phyloP scores from a whole-genome alignment of 2,329 filamentous ascomycete species.

The Fusarium citri region DNA sequence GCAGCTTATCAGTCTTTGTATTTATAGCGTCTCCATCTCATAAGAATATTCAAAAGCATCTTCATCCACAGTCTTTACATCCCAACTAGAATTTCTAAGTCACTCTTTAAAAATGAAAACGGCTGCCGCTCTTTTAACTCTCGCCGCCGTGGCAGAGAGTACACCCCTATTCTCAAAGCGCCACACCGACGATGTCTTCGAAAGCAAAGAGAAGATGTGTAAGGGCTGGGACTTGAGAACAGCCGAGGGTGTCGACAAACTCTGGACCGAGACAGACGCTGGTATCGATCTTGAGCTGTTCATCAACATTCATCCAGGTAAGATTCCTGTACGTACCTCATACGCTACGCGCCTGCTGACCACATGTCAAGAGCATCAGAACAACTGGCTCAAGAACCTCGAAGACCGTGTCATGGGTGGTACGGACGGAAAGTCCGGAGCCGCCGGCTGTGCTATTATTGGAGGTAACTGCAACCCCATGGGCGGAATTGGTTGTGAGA shows the following conservation, averaged over 20 bases:
- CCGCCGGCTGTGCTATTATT: background rate
- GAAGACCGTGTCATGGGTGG: slow-evolving; percentile 2
- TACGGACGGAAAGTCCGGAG: slow-evolving; percentile 11
- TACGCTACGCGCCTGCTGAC: background rate
- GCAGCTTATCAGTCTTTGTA: background rate
- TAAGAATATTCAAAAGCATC: fast-evolving
- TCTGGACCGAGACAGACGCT: slow-evolving; percentile 17
- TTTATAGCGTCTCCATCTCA: background rate
- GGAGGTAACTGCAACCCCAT: slow-evolving; percentile 2
- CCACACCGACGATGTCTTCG: background rate
- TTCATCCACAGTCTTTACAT: background rate
- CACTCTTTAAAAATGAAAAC: background rate
- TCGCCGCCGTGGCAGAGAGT: background rate
- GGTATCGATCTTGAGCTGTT: slow-evolving; percentile 12
- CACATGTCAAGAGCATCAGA: background rate
- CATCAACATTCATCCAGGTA: slow-evolving; percentile 19
- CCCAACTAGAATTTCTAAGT: fast-evolving
- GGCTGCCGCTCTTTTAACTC: slow-evolving; percentile 3
- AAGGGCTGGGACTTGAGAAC: slow-evolving; percentile 19
- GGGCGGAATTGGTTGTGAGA: background rate
- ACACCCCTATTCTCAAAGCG: background rate
- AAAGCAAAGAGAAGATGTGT: slow-evolving; percentile 8
- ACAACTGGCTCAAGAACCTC: slow-evolving; percentile 18
- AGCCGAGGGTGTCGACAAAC: slow-evolving; percentile 7
- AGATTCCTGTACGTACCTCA: fast-evolving